Conservation (phyloP, 2,329 filamentous ascomycete species). For the Mollisia scopiformis region DNA sequence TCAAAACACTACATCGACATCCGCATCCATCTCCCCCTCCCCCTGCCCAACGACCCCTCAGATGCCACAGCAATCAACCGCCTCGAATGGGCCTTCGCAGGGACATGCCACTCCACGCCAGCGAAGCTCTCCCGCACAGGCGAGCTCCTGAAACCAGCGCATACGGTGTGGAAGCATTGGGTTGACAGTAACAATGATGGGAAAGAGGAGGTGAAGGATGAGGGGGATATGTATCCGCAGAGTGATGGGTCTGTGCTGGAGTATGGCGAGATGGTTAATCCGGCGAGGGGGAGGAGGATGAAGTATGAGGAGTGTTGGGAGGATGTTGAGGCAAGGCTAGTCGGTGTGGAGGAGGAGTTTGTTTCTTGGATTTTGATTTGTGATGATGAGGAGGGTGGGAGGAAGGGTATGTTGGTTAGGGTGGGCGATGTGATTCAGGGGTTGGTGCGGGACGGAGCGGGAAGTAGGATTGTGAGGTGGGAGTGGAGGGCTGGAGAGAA, state of each 20-base stretch:
- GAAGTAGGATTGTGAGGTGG: constrained; percentile 23
- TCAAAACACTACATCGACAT: constrained; percentile 35
- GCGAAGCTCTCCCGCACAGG: constrained; percentile 11
- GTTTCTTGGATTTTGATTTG: constrained; percentile 18
- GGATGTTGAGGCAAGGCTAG: constrained; percentile 28
- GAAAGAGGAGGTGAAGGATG: constrained; percentile 31
- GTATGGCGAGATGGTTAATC: constrained; percentile 33
- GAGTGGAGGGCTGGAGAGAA: constrained; percentile 12
- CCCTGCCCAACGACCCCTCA: constrained; percentile 2
- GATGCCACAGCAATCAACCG: constrained; percentile 15
- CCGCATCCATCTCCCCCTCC: constrained; percentile 26
- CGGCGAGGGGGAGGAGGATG: constrained; percentile 30
- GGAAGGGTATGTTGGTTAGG: constrained; percentile 26
- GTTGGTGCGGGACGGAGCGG: constrained; percentile 22
- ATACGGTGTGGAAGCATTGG: constrained; percentile 35
- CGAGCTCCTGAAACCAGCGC: constrained; percentile 19
- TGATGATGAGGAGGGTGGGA: constrained; percentile 2
- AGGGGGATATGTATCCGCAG: constrained; percentile 36
- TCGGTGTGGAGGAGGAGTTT: constrained; percentile 20
- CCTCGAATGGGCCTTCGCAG: constrained; percentile 37
- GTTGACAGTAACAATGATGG: constrained; percentile 31
- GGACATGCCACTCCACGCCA: constrained; percentile 19
- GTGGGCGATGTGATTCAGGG: constrained; percentile 26
- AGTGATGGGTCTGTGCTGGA: constrained; percentile 33
- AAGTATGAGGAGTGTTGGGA: constrained; percentile 40